Base-by-base conservation (phyloP, 768 basidiomycete species). In the Psilocybe sp. region DNA sequence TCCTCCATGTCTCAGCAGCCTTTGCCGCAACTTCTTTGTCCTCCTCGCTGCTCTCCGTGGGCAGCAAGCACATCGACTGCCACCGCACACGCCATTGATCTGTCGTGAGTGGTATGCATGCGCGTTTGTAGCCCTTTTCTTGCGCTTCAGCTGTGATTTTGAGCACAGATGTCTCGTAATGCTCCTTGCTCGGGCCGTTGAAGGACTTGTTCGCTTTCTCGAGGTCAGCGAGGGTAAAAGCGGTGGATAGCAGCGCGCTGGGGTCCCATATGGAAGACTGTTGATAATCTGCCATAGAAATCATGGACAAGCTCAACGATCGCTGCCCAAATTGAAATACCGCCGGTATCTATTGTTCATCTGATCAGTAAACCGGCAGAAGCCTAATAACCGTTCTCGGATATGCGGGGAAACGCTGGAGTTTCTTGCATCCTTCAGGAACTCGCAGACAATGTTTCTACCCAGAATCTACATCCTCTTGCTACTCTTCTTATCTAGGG, bases 81-180 rank as follows among this genome's bases (percentile, higher is more conserved):
- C 97, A 99, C 48, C 97, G 75, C 54, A 81, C 75, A 59, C 81
- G 83, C 97, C 97, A 99, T 40, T 78, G 80, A 14, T 77, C 76
- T 48, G 88, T 96, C 18, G 95, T 93, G n/a, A 98, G 74, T n/a
- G 93, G 93, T 14, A 95, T 65, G 60, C 85, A 89, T 37, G 92
- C 74, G 1, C 75, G 64, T 47, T 89, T 84, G 62, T 93, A 98
- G 14, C 88, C 88, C 49, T 82, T 85, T 10, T 71, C 54, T 42
- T 72, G 79, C 14, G 83, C 76, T 20, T 81, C 78, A 11, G 74
- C 63, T 1, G 80, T 61, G 33, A 85, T 64, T 53, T 69, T 66
- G 44, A 85, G 74, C 2, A 82, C 69, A 4, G 82, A 78, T 0
- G 83, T 78, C 44, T 71, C 72, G 44, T 68, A 52, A 7, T 54